Evolutionary conservation across 164 flowering plant genomes (phyloP).

Genomic region (Chimonanthus praecox): DNA sequence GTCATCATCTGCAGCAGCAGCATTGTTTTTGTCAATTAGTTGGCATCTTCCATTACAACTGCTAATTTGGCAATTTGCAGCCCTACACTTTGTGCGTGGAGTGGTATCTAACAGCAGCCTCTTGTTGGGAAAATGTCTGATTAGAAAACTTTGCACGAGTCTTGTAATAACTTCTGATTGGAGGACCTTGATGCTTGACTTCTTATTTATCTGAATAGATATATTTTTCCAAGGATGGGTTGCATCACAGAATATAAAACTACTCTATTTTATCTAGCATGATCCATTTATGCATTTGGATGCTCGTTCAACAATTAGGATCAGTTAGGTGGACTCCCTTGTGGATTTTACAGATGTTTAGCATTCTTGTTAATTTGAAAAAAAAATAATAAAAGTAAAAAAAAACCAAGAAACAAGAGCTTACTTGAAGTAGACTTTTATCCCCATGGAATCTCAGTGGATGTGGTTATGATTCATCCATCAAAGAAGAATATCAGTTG

Average conservation of each 20-base stretch:
- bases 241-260: background rate
- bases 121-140: background rate
- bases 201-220: background rate
- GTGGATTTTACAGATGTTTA: background rate
- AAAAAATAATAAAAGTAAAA: background rate
- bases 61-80: background rate
- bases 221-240: too few species aligned
- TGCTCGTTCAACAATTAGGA: slow-evolving; percentile 9
- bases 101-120: background rate
- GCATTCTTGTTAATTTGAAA: background rate
- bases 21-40: too few species aligned
- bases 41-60: background rate
- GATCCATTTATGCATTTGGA: background rate
- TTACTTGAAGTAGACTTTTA: slow-evolving; percentile 3
- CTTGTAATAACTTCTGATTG: background rate
- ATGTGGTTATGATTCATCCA: slow-evolving; percentile 15
- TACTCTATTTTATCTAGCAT: background rate
- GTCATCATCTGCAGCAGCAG: too few species aligned
- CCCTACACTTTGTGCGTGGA: background rate
- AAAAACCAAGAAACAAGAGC: background rate
- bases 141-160: background rate
- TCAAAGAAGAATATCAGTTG: slow-evolving; percentile 19
- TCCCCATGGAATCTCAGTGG: slow-evolving; percentile 5
- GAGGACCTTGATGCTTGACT: background rate
- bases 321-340: slow-evolving; percentile 4